Conservation (phyloP, 2,329 filamentous ascomycete species). For the Amesomyces nigricolor region DNA sequence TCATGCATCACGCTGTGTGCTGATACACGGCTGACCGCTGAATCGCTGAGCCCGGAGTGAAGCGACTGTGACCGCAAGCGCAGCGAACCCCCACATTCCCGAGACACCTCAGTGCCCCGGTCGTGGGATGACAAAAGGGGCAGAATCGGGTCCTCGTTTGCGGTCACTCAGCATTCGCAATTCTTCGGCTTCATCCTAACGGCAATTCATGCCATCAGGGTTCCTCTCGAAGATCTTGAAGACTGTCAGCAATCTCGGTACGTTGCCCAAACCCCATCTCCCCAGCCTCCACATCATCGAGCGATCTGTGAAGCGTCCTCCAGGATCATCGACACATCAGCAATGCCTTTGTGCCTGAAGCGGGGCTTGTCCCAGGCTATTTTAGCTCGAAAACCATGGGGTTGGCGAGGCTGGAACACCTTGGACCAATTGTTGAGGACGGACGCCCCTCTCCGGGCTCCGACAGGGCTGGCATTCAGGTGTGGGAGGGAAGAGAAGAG, state of each 20-base stretch:
- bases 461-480: not conserved
- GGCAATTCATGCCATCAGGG: not conserved
- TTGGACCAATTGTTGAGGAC: constrained; percentile 5
- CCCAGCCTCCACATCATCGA: too few species aligned
- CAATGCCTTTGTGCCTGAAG: constrained; percentile 18
- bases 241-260: too few species aligned
- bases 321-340: too few species aligned
- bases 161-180: constrained; percentile 5
- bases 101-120: not conserved
- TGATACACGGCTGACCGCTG: not conserved
- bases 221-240: not conserved
- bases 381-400: constrained; percentile 12
- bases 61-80: constrained; percentile 8
- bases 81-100: constrained; percentile 14
- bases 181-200: constrained; percentile 14
- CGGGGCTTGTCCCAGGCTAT: constrained; percentile 17
- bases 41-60: constrained; percentile 11
- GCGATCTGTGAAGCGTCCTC: too few species aligned
- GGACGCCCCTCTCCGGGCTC: not conserved
- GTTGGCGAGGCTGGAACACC: not conserved
- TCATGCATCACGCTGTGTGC: too few species aligned
- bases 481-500: not conserved
- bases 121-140: constrained; percentile 21
- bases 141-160: constrained; percentile 3
- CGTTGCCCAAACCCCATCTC: too few species aligned